Base-by-base conservation (phyloP, 305 asterid species). In the Withania somnifera region DNA sequence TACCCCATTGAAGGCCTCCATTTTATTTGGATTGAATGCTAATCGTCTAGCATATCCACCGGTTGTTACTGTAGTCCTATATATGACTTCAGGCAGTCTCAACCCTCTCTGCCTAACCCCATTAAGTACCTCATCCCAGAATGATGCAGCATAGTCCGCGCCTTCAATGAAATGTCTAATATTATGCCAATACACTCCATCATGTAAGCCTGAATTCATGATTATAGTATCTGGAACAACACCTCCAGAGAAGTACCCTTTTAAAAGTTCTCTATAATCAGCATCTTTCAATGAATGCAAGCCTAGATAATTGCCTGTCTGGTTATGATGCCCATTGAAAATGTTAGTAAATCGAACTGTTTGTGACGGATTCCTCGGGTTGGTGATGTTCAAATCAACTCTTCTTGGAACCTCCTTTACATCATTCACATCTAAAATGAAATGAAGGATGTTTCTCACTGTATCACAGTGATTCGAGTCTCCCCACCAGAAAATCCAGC, bases 401-500 rank as follows among this genome's bases (percentile, higher is more conserved):
- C 89, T 80, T 78, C 99, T 90, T 2, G 98, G 93, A 28, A 94
- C 91, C 5, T 20, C 57, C 28, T 24, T 73, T 20, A 90, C 81
- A 45, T 90, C 92, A 20, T 22, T 85, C 26, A 92, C 86, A 32
- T 84, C 94, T 82, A 95, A 75, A 38, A 95, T 66, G 81, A 95
- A 94, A 81, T 92, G 86, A 7, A 95, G 91, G 24, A 95, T 84
- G 88, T 95, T 93, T 1, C 98, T 88, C 2, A 95, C 83, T 0
- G 98, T 93, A 57, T 95, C 99, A 81, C 97, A 93, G 58, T 95
- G 99, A 81, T 95, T 95, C 0, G 99, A 95, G 73, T 95, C 98
- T 0, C 98, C 99, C 99, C 99, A 95, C 99, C 98, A 94, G 82
- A 95, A 95, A 54, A 95, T 92, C 99, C 98, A 95, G 3, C 97